Evolutionary conservation across 495 filamentous ascomycete species (phyloP), one percentile per base, ranked within the genome.

Genomic region (Penicillium pulvis): DNA sequence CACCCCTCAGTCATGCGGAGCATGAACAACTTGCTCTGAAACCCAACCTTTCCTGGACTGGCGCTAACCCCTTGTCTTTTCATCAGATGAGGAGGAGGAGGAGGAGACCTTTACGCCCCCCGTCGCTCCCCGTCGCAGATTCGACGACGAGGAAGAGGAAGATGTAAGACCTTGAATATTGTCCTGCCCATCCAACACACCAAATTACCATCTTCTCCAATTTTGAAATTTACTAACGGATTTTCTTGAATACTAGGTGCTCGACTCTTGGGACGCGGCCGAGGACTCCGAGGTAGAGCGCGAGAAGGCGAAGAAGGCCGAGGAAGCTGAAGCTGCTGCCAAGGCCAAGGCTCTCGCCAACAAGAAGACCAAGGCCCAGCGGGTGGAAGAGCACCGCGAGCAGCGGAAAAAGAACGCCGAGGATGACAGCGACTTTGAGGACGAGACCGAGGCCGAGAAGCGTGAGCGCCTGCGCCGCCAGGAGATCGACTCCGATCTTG

Each of bases 231-330:
- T 36, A 47, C 58, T 63, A 47, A 67, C 23, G 36, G 54, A 58
- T 51, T 53, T 58, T 55, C 48, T 59, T 58, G 53, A 30, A 55
- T 17, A 51, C 23, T 58, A 96, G 90, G 91, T 97, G 56, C 83
- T 97, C 57, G 95, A 99, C 46, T 93, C 91, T 20, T 99, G 95
- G 95, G 92, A 97, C 63, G 93, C 91, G 42, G 94, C 90, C 57
- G 94, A 97, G 67, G 95, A 99, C 78, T 95, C 91, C 51, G 95
- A 99, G 67, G 93, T 87, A 52, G 95, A 99, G 79, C 90, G 91
- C 61, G 92, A 97, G 74, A 98, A 97, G 80, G 90, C 84, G 23
- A 91, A 89, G 76, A 90, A 90, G 75, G 91, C 86, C 16, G 91
- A 84, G 9, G 92, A 92, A 66, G 86, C 84, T 59, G 93, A 91